phyloP scores from a whole-genome alignment of 148 eudicot genomes.

The Chenopodium formosanum region DNA sequence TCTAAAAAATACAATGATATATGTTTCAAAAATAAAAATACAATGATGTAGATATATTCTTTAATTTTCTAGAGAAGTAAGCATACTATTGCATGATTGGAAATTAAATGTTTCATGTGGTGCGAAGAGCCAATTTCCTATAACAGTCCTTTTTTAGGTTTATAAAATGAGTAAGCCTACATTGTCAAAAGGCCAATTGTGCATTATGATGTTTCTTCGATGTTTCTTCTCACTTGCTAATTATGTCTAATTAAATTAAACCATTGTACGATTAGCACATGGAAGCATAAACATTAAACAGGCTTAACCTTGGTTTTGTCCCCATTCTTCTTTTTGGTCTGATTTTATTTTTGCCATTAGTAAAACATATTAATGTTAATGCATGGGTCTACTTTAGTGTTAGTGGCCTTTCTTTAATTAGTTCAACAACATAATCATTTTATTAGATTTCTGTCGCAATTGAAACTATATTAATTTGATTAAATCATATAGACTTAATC shows the following conservation, averaged over 20 bases:
- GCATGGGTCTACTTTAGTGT: conserved; percentile 3
- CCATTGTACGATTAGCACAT: conserved; percentile 31
- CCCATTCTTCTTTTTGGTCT: conserved; percentile 11
- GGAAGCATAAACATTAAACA: conserved; percentile 24
- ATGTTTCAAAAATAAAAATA: too few relatives aligned
- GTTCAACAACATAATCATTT: neutral
- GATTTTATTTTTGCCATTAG: conserved; percentile 4
- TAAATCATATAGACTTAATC: neutral
- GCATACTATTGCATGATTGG: conserved; percentile 6
- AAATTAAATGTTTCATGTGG: conserved; percentile 21
- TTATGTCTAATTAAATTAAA: conserved; percentile 18
- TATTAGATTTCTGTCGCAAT: conserved; percentile 6
- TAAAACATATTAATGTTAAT: neutral
- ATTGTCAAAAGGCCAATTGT: conserved; percentile 16
- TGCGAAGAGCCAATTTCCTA: conserved; percentile 6
- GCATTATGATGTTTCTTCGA: conserved; percentile 27
- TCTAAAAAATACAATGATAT: too few relatives aligned
- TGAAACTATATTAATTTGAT: neutral
- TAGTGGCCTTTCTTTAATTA: conserved; percentile 20
- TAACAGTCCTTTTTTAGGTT: neutral
- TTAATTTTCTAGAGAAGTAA: neutral
- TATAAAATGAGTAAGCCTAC: neutral
- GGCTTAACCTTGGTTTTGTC: conserved; percentile 17
- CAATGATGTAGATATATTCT: neutral
- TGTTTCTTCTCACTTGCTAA: conserved; percentile 13